Base-by-base conservation (phyloP, 345 rosid genomes). In the Boechera divaricarpa region DNA sequence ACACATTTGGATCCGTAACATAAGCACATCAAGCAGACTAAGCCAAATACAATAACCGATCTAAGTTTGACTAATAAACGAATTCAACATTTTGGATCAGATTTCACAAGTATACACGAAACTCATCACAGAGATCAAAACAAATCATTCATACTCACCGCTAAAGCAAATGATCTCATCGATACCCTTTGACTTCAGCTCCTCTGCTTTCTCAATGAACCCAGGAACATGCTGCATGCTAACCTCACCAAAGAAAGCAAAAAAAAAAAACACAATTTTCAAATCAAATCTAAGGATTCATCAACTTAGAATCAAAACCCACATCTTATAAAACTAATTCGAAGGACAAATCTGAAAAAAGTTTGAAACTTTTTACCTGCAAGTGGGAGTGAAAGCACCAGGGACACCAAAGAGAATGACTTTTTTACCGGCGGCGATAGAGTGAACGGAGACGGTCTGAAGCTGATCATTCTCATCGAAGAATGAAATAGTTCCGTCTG, bases 361-460 rank as follows among this genome's bases (percentile, higher is more conserved):
- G 53, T 0, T 42, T 2, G 10, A 55, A 15, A 5, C 26, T 55
- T 41, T 35, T 1, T 21, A 92, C 99, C 99, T 95, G 94, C 99
- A 95, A 56, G 99, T 95, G 26, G 99, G 98, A 24, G 99, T 95
- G 82, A 95, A 95, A 67, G 99, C 99, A 54, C 99, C 99, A 78
- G 99, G 99, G 47, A 95, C 99, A 31, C 96, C 99, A 56, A 95
- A 87, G 75, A 95, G 77, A 67, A 95, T 38, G 77, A 89, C 84
- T 83, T 88, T 92, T 80, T 92, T 95, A 70, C 96, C 97, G 65
- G 93, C 84, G 67, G 91, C 93, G 49, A 92, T 87, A 42, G 99
- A 80, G 87, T 92, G 93, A 5, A 92, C 77, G 63, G 97, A 88
- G 21, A 86, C 89, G 11, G 84, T 74, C 83, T 92, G 94, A 57